These are phyloP conservation scores for Onygenales sp. DNA, from an alignment of 2,329 filamentous ascomycete species.

Conservation along the genomic window DNA sequence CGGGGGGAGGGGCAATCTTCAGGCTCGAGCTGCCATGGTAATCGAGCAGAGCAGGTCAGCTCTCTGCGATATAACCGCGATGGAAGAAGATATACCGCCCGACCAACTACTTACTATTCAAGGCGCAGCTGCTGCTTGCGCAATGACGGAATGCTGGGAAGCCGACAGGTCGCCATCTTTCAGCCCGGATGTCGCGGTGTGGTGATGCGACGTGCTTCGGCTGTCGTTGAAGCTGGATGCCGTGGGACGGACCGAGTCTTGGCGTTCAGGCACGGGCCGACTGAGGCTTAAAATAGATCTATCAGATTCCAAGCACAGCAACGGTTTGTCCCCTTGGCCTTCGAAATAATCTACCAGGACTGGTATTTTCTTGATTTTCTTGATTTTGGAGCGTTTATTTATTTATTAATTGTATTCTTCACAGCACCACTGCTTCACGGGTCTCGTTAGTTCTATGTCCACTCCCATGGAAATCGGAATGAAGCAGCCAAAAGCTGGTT, in stretches of 20 bases:
- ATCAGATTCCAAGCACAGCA: too few relatives aligned
- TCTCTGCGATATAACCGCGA: conserved; percentile 7
- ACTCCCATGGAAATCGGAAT: too few relatives aligned
- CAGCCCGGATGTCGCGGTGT: background rate
- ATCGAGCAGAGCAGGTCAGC: background rate
- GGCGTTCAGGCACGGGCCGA: background rate
- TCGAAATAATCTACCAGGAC: too few relatives aligned
- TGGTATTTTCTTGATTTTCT: too few relatives aligned
- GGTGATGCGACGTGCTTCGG: background rate
- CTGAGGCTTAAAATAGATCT: too few relatives aligned
- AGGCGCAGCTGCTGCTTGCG: conserved; percentile 67
- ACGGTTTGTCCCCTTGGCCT: too few relatives aligned
- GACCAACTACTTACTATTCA: conserved; percentile 59
- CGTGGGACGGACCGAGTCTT: background rate
- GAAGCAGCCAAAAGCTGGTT: too few relatives aligned
- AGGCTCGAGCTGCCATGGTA: conserved; percentile 56
- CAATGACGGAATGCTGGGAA: conserved; percentile 42
- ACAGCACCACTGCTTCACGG: too few relatives aligned
- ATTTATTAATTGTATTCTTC: too few relatives aligned
- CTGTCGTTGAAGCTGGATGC: background rate
- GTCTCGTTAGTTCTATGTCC: too few relatives aligned
- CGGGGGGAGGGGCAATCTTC: conserved; percentile 72
- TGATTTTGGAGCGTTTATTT: too few relatives aligned
- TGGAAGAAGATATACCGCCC: background rate
- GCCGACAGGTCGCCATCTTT: conserved; percentile 25